Conservation (phyloP, 225 moss, liverwort and hornwort species). For the Sphagnum contortum region DNA sequence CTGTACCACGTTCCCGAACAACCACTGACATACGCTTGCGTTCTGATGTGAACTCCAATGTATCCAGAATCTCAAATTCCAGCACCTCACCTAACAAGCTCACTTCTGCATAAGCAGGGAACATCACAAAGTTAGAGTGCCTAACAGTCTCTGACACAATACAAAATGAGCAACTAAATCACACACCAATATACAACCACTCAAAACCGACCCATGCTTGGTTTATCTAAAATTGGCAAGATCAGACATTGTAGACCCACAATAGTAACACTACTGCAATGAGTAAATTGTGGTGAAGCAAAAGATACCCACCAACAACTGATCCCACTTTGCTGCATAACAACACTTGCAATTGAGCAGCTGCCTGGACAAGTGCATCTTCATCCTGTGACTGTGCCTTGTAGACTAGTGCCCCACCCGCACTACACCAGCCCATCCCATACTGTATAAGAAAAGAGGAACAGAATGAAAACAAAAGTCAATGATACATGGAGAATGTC, state of each 20-base stretch:
- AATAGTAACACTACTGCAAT: neutral
- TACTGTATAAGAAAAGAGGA: neutral
- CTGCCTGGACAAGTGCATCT: conserved; percentile 91
- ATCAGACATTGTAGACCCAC: neutral
- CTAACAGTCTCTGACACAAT: neutral
- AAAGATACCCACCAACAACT: conserved; percentile 34
- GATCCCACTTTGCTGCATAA: conserved; percentile 50
- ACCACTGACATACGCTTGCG: conserved; percentile 96
- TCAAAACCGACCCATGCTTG: neutral
- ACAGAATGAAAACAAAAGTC: no score
- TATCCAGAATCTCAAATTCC: conserved; percentile 68
- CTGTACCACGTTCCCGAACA: conserved; percentile 55
- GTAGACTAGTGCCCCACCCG: conserved; percentile 43
- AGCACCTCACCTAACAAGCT: conserved; percentile 48
- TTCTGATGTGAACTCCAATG: conserved; percentile 94
- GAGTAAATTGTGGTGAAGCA: no score
- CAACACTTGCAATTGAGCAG: conserved; percentile 56
- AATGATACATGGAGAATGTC: no score
- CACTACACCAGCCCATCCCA: conserved; percentile 19
- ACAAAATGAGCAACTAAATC: neutral
- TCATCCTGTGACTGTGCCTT: conserved; percentile 98
- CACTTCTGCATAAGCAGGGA: conserved; percentile 42
- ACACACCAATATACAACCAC: neutral
- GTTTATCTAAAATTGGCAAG: neutral
- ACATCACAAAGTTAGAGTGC: neutral